Evolutionary conservation across 2,329 filamentous ascomycete genomes (phyloP), one percentile per base, ranked within the genome.

Genomic region (Cercospora sesami): DNA sequence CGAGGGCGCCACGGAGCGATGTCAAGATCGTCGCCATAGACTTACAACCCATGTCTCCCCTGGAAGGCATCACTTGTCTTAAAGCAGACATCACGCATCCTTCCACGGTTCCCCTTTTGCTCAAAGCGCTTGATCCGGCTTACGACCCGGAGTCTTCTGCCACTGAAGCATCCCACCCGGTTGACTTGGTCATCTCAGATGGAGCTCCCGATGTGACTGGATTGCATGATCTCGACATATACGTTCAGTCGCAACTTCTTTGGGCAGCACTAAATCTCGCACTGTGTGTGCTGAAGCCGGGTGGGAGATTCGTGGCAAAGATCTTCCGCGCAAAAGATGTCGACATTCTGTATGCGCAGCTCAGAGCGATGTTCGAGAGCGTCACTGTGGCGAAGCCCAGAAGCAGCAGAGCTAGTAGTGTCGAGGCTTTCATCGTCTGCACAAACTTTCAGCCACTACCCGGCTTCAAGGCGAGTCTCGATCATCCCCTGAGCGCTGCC

Each of bases 1-100:
- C 59, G 16, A 59, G 63, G n/a, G 63, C 68, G 26, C 71, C 73
- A 60, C 72, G 75, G 60, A 75, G 64, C 60, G 75, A 93, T 74
- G 92, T 97, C 77, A 94, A 95, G 79, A 98, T 99, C 70, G 94
- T 99, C 1, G 89, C 95, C 0, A 96, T 99, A 67, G 95, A 99
- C 76, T 83, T 99, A 39, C 95, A 99, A 79, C 95, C 95, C 45
- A 99, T 99, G 86, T 93, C 91, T 69, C 93, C 94, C 5, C 85
- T 99, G 4, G 91, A 95, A 28, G 95, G 95, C 68, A 97, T 99
- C 78, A 92, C 90, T 39, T 97, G 92, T 10, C 86, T 99, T 14
- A 91, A 94, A 76, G 95, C 95, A 60, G 95, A 99, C 78, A 99
- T 99, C 74, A 99, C 95, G 8, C 95, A 99, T 79, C 94, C 95